Evolutionary conservation across 768 basidiomycete species (phyloP).

Genomic region (Mycena maculata): DNA sequence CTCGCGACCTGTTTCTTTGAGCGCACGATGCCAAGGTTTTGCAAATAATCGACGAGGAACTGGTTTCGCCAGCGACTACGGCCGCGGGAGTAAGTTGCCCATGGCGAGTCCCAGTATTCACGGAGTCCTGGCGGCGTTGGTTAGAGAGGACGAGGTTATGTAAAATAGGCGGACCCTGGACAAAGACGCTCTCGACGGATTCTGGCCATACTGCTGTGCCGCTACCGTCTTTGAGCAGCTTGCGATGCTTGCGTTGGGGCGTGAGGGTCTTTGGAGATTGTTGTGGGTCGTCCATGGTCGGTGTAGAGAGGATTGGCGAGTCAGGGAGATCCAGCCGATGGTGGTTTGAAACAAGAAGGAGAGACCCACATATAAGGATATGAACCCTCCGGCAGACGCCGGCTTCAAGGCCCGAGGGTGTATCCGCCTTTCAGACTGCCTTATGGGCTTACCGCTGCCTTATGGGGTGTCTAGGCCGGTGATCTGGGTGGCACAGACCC

Average conservation of each 20-base stretch:
- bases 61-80: slow-evolving; percentile 88
- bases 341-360: too few relatives aligned
- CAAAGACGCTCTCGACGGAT: slow-evolving; percentile 79
- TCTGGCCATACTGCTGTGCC: slow-evolving; percentile 90
- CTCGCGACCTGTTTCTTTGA: slow-evolving; percentile 92
- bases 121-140: slow-evolving; percentile 64
- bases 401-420: too few relatives aligned
- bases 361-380: too few relatives aligned
- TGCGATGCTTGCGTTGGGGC: slow-evolving; percentile 84
- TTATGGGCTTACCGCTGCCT: too few relatives aligned
- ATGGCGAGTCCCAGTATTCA: slow-evolving; percentile 84
- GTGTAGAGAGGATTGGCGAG: slow-evolving; percentile 3
- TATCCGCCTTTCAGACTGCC: too few relatives aligned
- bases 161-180: slow-evolving; percentile 64
- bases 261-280: slow-evolving; percentile 59
- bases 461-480: not conserved
- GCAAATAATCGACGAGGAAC: slow-evolving; percentile 85
- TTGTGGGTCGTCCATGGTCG: slow-evolving; percentile 43
- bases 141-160: too few relatives aligned
- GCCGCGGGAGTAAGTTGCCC: slow-evolving; percentile 77
- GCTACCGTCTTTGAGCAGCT: slow-evolving; percentile 82
- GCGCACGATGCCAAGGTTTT: slow-evolving; percentile 74
- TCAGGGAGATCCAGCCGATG: not conserved
- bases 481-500: not conserved
- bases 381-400: too few relatives aligned